These are phyloP conservation scores for Geosmithia flava DNA, from an alignment of 2,329 filamentous ascomycete species.

Conservation along the genomic window DNA sequence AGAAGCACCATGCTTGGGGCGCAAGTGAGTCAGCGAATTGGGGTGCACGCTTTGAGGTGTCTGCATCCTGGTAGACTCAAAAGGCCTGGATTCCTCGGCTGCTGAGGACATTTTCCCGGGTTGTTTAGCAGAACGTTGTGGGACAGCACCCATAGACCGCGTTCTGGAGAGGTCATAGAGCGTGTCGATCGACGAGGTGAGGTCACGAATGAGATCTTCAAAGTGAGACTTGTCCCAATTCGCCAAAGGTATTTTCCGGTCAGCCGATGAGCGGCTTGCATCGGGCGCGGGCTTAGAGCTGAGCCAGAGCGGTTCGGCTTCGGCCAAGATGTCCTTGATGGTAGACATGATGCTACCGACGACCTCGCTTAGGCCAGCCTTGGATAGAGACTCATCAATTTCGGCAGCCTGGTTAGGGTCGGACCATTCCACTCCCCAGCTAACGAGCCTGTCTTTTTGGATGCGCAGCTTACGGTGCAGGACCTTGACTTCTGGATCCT, in stretches of 20 bases:
- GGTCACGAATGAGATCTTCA: constrained; percentile 59
- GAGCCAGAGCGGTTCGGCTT: constrained; percentile 61
- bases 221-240: constrained; percentile 62
- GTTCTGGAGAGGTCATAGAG: constrained; percentile 65
- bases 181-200: constrained; percentile 68
- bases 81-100: constrained; percentile 34
- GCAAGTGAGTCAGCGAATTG: constrained; percentile 34
- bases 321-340: constrained; percentile 68
- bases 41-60: constrained; percentile 50
- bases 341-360: constrained; percentile 70
- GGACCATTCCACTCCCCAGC: constrained; percentile 74
- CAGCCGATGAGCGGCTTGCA: constrained; percentile 27
- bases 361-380: constrained; percentile 63
- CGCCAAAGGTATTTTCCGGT: constrained; percentile 43
- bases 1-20: constrained; percentile 22
- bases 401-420: constrained; percentile 57
- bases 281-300: constrained; percentile 37
- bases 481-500: constrained; percentile 57
- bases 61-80: constrained; percentile 48
- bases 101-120: constrained; percentile 21
- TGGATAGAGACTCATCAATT: constrained; percentile 59
- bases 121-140: constrained; percentile 15
- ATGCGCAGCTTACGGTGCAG: constrained; percentile 68
- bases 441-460: constrained; percentile 66
- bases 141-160: constrained; percentile 32